phyloP scores from a whole-genome alignment of 1,284 basidiomycete genomes.

The Naganishia sp. region DNA sequence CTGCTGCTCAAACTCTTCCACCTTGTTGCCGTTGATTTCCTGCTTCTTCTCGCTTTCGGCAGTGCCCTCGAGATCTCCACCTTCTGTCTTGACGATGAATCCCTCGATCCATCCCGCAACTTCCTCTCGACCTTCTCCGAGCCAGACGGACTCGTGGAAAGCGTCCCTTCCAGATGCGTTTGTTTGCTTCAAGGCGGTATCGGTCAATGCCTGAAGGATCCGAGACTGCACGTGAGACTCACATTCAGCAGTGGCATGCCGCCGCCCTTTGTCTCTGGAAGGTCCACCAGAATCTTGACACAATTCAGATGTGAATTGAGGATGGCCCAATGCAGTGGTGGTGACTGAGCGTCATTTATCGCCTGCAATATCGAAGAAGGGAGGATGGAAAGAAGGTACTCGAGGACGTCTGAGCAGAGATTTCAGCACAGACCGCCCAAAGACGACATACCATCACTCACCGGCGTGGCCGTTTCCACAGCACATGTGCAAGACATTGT shows the following conservation, averaged over 20 bases:
- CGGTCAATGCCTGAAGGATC: not conserved
- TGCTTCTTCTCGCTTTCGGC: conserved; percentile 25
- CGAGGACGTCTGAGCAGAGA: conserved; percentile 64
- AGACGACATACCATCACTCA: conserved; percentile 52
- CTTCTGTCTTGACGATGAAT: conserved; percentile 40
- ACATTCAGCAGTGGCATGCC: conserved; percentile 50
- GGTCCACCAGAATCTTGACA: conserved; percentile 65
- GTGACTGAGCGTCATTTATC: conserved; percentile 71
- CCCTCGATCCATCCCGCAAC: conserved; percentile 55
- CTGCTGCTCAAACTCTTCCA: conserved; percentile 29
- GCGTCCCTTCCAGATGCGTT: conserved; percentile 49
- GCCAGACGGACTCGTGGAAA: conserved; percentile 50
- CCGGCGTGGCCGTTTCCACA: conserved; percentile 82
- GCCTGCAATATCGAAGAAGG: conserved; percentile 62
- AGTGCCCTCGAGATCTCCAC: conserved; percentile 15
- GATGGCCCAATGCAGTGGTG: conserved; percentile 84
- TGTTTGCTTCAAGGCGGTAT: conserved; percentile 41
- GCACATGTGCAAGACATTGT: conserved; percentile 78
- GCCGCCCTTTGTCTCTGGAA: conserved; percentile 50
- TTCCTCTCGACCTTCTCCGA: conserved; percentile 54
- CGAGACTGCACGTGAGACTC: conserved; percentile 26
- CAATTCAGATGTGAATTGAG: conserved; percentile 72
- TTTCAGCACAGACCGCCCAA: not conserved
- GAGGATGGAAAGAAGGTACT: conserved; percentile 66
- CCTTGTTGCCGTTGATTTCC: conserved; percentile 26